Percentiles rank a stretch among this genome's conserved stretches.
phyloP scores from a whole-genome alignment of 805 yeast genomes.

The Cyberlindnera euphorbiiphila region DNA sequence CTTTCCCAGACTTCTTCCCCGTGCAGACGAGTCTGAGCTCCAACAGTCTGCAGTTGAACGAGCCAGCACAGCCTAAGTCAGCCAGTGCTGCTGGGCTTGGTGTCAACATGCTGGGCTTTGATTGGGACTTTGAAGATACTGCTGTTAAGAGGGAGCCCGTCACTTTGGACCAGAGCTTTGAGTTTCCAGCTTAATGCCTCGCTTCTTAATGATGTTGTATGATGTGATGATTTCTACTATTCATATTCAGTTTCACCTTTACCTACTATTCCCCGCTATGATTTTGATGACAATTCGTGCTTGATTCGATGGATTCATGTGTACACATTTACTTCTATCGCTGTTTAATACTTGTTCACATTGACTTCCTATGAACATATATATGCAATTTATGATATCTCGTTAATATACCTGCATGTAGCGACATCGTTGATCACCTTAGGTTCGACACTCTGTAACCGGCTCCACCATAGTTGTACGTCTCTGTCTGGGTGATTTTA shows the following conservation, averaged over 20 bases:
- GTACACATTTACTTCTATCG: not conserved
- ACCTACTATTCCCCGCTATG: no score
- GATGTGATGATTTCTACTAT: not conserved
- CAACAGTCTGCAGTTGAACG: no score
- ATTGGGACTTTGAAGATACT: slow-evolving; percentile 13
- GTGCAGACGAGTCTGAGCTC: not conserved
- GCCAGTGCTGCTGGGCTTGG: not conserved
- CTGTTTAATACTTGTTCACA: not conserved
- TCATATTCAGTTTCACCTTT: not conserved
- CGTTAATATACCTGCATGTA: no score
- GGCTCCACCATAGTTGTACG: slow-evolving; percentile 19
- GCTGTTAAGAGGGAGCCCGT: slow-evolving; percentile 9
- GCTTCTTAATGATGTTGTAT: not conserved
- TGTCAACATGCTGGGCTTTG: slow-evolving; percentile 9
- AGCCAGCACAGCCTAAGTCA: no score
- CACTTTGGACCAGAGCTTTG: slow-evolving; percentile 4
- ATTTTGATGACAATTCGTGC: no score
- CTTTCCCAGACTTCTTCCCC: slow-evolving; percentile 10
- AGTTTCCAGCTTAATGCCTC: slow-evolving; percentile 2
- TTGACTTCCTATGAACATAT: not conserved
- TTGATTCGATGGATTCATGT: not conserved
- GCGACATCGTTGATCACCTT: no score
- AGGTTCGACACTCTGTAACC: slow-evolving; percentile 11
- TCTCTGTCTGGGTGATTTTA: slow-evolving; percentile 18
- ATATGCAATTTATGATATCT: not conserved